A percentile compares a stretch with the other conserved stretches of the same genome.
phyloP scores from a whole-genome alignment of 192 early-diverging fungal species.

The Coemansia sp. region DNA sequence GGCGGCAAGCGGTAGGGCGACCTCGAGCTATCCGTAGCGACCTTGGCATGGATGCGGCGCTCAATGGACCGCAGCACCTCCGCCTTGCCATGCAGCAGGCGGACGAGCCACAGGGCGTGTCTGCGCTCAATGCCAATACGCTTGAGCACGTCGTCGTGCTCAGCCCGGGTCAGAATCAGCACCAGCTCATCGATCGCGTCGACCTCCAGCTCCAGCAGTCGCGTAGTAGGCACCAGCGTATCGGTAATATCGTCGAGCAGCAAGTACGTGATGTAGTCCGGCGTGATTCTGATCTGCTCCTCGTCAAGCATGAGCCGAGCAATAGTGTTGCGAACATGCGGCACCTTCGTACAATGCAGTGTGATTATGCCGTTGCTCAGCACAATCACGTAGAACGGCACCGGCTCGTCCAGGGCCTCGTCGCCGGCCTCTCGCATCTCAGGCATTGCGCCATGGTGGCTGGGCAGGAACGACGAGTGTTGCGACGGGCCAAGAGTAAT shows the following conservation, averaged over 20 bases:
- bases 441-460: neutral
- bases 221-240: slow-evolving; percentile 81
- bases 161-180: slow-evolving; percentile 82
- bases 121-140: slow-evolving; percentile 73
- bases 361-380: slow-evolving; percentile 42
- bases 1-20: neutral
- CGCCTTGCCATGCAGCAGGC: slow-evolving; percentile 67
- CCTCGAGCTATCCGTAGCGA: slow-evolving; percentile 12
- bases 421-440: slow-evolving; percentile 11
- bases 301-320: slow-evolving; percentile 38
- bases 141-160: slow-evolving; percentile 75
- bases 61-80: slow-evolving; percentile 71
- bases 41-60: slow-evolving; percentile 57
- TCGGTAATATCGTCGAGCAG: slow-evolving; percentile 95
- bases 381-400: slow-evolving; percentile 49
- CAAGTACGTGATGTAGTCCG: slow-evolving; percentile 69
- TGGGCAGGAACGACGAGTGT: neutral
- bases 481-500: neutral
- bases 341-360: slow-evolving; percentile 52
- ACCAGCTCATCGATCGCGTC: slow-evolving; percentile 96
- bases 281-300: slow-evolving; percentile 15
- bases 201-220: slow-evolving; percentile 88
- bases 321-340: slow-evolving; percentile 52
- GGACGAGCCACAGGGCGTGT: slow-evolving; percentile 65
- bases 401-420: slow-evolving; percentile 35